These are phyloP conservation scores for Chaetomium sp. DNA, from an alignment of 2,329 filamentous ascomycete genomes.

Conservation along the genomic window DNA sequence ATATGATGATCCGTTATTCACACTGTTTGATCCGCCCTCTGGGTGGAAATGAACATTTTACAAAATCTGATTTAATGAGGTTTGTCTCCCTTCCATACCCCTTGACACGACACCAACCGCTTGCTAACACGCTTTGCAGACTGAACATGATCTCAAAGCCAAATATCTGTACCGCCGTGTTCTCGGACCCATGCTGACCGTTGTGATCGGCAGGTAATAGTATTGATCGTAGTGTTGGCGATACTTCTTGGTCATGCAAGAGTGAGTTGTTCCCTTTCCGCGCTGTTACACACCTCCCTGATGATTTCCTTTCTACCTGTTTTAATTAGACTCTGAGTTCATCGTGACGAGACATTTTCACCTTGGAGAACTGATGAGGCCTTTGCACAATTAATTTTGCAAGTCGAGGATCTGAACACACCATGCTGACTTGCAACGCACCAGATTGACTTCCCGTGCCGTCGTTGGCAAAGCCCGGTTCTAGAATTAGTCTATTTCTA, in stretches of 20 bases:
- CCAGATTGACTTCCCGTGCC: neutral
- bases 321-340: slow-evolving; percentile 43
- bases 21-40: slow-evolving; percentile 50
- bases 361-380: slow-evolving; percentile 56
- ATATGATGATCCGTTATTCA: slow-evolving; percentile 54
- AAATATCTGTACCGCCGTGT: neutral
- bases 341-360: slow-evolving; percentile 51
- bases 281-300: slow-evolving; percentile 33
- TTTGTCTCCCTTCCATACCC: slow-evolving; percentile 23
- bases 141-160: slow-evolving; percentile 20
- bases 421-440: slow-evolving; percentile 16
- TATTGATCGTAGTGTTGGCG: neutral
- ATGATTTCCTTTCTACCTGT: slow-evolving; percentile 44
- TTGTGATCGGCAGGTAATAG: slow-evolving; percentile 16
- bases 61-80: slow-evolving; percentile 50
- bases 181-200: slow-evolving; percentile 15
- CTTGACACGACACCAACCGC: neutral
- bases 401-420: neutral
- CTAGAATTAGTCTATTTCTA: neutral
- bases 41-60: slow-evolving; percentile 47
- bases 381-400: slow-evolving; percentile 3
- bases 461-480: neutral
- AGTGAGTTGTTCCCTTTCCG: slow-evolving; percentile 6
- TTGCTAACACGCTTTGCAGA: slow-evolving; percentile 17
- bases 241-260: neutral